These are phyloP conservation scores for Globisporangium yorkense DNA, from an alignment of 352 stramenopile genomes.

Conservation along the genomic window DNA sequence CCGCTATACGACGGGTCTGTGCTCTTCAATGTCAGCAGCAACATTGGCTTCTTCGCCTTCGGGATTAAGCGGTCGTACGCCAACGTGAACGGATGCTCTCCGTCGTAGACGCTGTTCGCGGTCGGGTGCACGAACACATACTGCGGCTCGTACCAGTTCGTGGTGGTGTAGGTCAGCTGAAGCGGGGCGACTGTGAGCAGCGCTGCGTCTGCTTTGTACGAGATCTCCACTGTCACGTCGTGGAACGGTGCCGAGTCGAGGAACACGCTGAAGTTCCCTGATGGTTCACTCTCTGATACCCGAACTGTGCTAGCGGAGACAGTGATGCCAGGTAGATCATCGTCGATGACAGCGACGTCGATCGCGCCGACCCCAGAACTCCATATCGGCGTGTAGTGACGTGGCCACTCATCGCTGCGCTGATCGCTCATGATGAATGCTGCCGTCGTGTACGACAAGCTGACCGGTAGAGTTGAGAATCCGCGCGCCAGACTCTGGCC, in stretches of 20 bases:
- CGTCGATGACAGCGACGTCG: slow-evolving; percentile 37
- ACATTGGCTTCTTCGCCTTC: slow-evolving; percentile 42
- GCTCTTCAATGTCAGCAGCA: slow-evolving; percentile 35
- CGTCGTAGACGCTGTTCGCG: slow-evolving; percentile 47
- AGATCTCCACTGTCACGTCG: slow-evolving; percentile 43
- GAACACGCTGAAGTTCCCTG: slow-evolving; percentile 40
- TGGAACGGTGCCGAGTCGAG: slow-evolving; percentile 53
- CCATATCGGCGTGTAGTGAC: slow-evolving; percentile 23
- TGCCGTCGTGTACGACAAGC: slow-evolving; percentile 34
- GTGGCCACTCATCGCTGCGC: slow-evolving; percentile 29
- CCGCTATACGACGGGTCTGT: slow-evolving; percentile 34
- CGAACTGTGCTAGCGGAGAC: slow-evolving; percentile 32
- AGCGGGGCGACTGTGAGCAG: slow-evolving; percentile 38
- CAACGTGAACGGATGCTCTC: slow-evolving; percentile 38
- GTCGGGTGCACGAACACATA: slow-evolving; percentile 33
- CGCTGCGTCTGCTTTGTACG: slow-evolving; percentile 25
- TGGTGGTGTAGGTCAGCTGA: slow-evolving; percentile 35
- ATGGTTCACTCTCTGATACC: slow-evolving; percentile 34
- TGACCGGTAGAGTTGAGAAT: slow-evolving; percentile 13
- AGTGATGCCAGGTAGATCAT: slow-evolving; percentile 60
- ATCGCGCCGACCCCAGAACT: slow-evolving; percentile 30
- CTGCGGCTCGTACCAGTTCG: slow-evolving; percentile 53
- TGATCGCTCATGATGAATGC: slow-evolving; percentile 34
- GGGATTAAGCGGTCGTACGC: slow-evolving; percentile 43
- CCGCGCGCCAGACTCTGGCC: slow-evolving; percentile 16